phyloP scores from a whole-genome alignment of 2,329 filamentous ascomycete species.

The Apiospora saccharicola region DNA sequence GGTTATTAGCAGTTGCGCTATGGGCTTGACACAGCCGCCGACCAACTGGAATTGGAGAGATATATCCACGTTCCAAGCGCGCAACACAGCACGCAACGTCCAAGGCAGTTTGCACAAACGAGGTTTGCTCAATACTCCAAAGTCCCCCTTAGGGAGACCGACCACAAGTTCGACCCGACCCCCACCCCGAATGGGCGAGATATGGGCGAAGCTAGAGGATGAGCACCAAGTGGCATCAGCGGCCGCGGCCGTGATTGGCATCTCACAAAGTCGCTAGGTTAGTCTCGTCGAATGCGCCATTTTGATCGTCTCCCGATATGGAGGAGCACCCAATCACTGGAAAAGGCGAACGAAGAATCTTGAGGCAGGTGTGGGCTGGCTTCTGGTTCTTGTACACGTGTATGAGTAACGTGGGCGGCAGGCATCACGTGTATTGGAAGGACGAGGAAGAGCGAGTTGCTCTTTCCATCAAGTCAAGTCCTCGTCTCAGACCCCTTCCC shows the following conservation, averaged over 20 bases:
- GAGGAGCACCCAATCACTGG: neutral
- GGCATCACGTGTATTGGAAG: neutral
- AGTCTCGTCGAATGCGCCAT: conserved; percentile 5
- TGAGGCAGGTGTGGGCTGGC: neutral
- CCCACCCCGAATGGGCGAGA: neutral
- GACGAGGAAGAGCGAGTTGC: neutral
- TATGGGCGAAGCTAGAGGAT: conserved; percentile 13
- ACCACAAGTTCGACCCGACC: neutral
- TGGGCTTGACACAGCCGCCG: neutral
- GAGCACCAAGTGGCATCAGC: conserved; percentile 12
- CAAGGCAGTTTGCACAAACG: neutral
- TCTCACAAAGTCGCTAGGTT: conserved; percentile 1
- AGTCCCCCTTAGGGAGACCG: neutral
- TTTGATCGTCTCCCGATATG: neutral
- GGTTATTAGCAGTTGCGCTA: neutral
- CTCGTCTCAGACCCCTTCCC: neutral
- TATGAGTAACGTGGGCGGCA: neutral
- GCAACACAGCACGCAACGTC: neutral
- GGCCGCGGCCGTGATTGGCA: conserved; percentile 11
- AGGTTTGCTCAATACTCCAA: neutral
- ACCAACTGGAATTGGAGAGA: neutral
- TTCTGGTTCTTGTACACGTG: conserved; percentile 6
- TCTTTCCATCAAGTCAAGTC: neutral
- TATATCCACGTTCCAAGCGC: neutral
- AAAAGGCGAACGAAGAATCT: neutral